Conservation (phyloP, 169 alveolate species). For the Babesia caballi region DNA sequence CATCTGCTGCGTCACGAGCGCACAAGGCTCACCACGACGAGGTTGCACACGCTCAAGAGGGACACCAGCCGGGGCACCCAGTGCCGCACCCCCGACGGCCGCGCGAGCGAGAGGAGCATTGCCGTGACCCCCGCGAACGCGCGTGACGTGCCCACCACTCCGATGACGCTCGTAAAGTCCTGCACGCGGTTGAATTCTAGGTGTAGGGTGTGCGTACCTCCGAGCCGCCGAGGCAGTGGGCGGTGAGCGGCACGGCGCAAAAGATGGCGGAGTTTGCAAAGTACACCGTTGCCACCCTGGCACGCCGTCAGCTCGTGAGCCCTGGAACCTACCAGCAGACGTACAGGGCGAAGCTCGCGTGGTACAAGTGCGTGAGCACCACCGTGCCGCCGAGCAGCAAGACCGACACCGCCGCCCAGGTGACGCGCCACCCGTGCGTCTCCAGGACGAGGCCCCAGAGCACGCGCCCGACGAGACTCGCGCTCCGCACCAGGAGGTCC, state of each 20-base stretch:
- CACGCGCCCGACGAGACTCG: slow-evolving; percentile 40
- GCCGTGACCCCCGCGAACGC: slow-evolving; percentile 54
- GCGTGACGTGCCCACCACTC: slow-evolving; percentile 47
- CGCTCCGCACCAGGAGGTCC: background rate
- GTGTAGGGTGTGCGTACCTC: slow-evolving; percentile 8
- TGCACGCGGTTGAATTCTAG: background rate
- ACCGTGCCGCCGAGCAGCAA: slow-evolving; percentile 17
- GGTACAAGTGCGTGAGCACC: slow-evolving; percentile 12
- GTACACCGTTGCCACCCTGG: slow-evolving; percentile 52
- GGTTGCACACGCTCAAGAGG: slow-evolving; percentile 48
- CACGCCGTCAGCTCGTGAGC: background rate
- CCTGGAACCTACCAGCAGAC: slow-evolving; percentile 28
- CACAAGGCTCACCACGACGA: slow-evolving; percentile 17
- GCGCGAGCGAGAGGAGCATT: background rate
- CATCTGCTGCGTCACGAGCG: background rate
- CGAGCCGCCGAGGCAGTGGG: slow-evolving; percentile 36
- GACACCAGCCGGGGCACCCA: slow-evolving; percentile 36
- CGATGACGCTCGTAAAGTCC: slow-evolving; percentile 36
- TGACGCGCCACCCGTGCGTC: slow-evolving; percentile 47
- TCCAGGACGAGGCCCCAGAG: slow-evolving; percentile 63
- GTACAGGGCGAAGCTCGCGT: slow-evolving; percentile 24
- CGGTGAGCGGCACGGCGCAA: slow-evolving; percentile 49
- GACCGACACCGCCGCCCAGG: slow-evolving; percentile 33
- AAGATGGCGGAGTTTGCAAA: slow-evolving; percentile 53
- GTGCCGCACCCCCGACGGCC: slow-evolving; percentile 8